Evolutionary conservation across 2,329 filamentous ascomycete genomes (phyloP).

Genomic region (Didymella arachidicola): DNA sequence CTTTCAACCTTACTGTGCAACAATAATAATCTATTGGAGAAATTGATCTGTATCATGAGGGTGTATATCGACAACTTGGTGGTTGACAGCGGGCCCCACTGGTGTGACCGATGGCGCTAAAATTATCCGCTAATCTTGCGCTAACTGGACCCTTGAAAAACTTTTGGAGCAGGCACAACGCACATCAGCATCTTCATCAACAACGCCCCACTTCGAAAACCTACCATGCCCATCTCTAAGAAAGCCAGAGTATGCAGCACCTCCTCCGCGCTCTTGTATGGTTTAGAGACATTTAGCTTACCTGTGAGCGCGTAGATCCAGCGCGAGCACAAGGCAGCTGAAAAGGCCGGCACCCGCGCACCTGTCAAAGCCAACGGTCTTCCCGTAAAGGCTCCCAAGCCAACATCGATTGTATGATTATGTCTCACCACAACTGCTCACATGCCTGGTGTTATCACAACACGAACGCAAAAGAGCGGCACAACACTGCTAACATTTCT

Average conservation of each 20-base stretch:
- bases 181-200: conserved; percentile 1
- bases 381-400: conserved; percentile 63
- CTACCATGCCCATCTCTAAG: conserved; percentile 59
- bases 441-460: background rate
- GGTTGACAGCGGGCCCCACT: background rate
- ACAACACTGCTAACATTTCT: conserved; percentile 16
- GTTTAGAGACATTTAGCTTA: conserved; percentile 2
- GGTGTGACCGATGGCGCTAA: no score
- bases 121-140: background rate
- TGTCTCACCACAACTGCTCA: background rate
- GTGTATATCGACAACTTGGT: no score
- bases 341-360: conserved; percentile 62
- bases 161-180: background rate
- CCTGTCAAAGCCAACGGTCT: conserved; percentile 64
- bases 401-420: conserved; percentile 57
- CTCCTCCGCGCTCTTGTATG: background rate
- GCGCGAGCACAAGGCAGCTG: conserved; percentile 63
- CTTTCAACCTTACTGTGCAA: no score
- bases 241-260: conserved; percentile 52
- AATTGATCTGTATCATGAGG: no score
- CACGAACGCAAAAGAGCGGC: background rate
- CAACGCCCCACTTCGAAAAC: background rate
- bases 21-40: no score
- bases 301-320: conserved; percentile 51
- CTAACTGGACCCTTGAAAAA: conserved; percentile 3